Percentiles rank a stretch among this genome's conserved stretches.
phyloP scores from a whole-genome alignment of 1,284 basidiomycete genomes.

The Cutaneotrichosporon cutaneum region DNA sequence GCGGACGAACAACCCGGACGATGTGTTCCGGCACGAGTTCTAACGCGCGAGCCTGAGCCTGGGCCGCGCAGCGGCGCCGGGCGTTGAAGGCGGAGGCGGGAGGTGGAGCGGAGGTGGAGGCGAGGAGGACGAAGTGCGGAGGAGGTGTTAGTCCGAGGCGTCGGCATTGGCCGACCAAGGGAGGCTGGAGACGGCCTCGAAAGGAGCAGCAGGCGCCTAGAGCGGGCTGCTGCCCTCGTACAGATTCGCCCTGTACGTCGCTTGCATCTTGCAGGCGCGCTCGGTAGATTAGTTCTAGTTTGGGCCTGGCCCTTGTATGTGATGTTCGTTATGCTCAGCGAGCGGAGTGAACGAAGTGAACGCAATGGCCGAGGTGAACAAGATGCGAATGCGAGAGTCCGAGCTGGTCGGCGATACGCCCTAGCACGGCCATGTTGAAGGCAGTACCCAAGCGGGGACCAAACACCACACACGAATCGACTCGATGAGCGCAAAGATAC shows the following conservation, averaged over 20 bases:
- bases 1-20: slow-evolving; percentile 25
- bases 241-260: background rate
- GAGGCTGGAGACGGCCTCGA: background rate
- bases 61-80: no score
- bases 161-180: background rate
- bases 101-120: no score
- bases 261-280: background rate
- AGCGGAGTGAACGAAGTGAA: no score
- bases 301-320: background rate
- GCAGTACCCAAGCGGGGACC: no score
- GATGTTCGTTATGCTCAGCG: background rate
- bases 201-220: background rate
- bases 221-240: background rate
- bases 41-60: no score
- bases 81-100: no score
- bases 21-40: slow-evolving; percentile 45
- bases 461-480: no score
- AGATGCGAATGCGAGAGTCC: no score
- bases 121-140: background rate
- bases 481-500: no score
- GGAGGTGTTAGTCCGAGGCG: background rate
- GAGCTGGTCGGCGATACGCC: no score
- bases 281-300: slow-evolving; percentile 2
- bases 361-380: background rate
- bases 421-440: no score